These are phyloP conservation scores for Vachellia collinsii DNA, from an alignment of 306 rosid genomes.

Conservation along the genomic window DNA sequence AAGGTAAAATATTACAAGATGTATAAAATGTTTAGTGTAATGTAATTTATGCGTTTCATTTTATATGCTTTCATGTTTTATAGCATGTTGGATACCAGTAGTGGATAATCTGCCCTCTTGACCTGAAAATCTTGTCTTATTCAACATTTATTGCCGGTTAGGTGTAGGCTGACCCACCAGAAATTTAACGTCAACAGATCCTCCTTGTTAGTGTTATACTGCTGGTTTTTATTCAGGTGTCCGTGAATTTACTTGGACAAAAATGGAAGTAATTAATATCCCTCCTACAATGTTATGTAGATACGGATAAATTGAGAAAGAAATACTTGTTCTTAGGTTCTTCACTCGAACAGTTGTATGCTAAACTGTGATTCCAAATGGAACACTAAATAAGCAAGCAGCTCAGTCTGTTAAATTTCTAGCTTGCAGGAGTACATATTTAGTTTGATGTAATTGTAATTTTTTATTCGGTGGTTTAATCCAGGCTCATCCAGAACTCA, in stretches of 20 bases:
- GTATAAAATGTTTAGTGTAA: not conserved
- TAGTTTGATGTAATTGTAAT: conserved; percentile 14
- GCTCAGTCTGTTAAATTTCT: not conserved
- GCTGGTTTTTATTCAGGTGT: conserved; percentile 9
- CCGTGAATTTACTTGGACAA: not conserved
- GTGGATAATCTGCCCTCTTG: conserved; percentile 70
- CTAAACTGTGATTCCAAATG: not conserved
- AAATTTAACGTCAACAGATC: conserved; percentile 12
- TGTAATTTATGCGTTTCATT: conserved; percentile 27
- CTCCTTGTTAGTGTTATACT: not conserved
- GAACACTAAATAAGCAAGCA: no score
- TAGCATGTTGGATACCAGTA: conserved; percentile 52
- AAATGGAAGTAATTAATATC: not conserved
- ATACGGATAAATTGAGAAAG: conserved; percentile 12
- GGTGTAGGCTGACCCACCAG: conserved; percentile 55
- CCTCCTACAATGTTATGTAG: not conserved
- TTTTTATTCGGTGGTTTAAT: conserved; percentile 9
- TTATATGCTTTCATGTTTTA: conserved; percentile 32
- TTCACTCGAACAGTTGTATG: conserved; percentile 7
- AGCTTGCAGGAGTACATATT: not conserved
- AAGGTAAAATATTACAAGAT: conserved; percentile 55
- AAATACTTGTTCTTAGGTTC: conserved; percentile 10
- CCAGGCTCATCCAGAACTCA: conserved; percentile 82
- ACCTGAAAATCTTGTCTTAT: conserved; percentile 65
- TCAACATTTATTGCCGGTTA: conserved; percentile 46